Evolutionary conservation across 345 rosid species (phyloP).

Genomic region (Durio zibethinus): DNA sequence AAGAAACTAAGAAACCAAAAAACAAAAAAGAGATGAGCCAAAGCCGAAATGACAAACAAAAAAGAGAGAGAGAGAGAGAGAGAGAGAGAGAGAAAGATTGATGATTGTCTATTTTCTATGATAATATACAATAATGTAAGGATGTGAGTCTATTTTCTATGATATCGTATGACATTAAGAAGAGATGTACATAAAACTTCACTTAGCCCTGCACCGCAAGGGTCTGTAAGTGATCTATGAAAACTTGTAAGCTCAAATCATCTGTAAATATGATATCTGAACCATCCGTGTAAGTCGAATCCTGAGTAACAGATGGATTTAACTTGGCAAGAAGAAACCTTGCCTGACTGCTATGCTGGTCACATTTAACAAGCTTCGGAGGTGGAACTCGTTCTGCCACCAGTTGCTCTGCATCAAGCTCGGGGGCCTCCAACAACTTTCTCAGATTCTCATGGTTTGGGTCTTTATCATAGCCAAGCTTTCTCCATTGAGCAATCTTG

Average conservation of each 20-base stretch:
- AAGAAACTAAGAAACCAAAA: too few species aligned
- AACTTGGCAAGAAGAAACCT: constrained; percentile 95
- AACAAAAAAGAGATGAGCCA: too few species aligned
- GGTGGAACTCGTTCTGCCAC: constrained; percentile 71
- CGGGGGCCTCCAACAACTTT: constrained; percentile 85
- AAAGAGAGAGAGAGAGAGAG: too few species aligned
- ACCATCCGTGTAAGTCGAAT: constrained; percentile 50
- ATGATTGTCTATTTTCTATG: too few species aligned
- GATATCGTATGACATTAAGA: background rate
- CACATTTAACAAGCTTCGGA: constrained; percentile 76
- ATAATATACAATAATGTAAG: background rate
- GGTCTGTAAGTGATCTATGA: constrained; percentile 68
- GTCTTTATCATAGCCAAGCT: constrained; percentile 76
- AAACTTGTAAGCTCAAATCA: constrained; percentile 80
- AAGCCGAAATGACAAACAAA: too few species aligned
- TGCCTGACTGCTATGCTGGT: constrained; percentile 94
- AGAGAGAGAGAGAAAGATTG: too few species aligned
- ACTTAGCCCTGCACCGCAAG: constrained; percentile 17
- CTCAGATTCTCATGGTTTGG: constrained; percentile 80
- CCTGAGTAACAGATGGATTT: constrained; percentile 94
- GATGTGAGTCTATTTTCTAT: background rate
- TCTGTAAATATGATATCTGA: constrained; percentile 82
- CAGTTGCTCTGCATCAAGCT: constrained; percentile 62
- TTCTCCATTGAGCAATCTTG: constrained; percentile 87
- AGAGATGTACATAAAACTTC: constrained; percentile 7